Percentiles rank a stretch among this genome's conserved stretches.
Conservation (phyloP, 2,329 filamentous ascomycete genomes). For the Diaporthe citriasiana region DNA sequence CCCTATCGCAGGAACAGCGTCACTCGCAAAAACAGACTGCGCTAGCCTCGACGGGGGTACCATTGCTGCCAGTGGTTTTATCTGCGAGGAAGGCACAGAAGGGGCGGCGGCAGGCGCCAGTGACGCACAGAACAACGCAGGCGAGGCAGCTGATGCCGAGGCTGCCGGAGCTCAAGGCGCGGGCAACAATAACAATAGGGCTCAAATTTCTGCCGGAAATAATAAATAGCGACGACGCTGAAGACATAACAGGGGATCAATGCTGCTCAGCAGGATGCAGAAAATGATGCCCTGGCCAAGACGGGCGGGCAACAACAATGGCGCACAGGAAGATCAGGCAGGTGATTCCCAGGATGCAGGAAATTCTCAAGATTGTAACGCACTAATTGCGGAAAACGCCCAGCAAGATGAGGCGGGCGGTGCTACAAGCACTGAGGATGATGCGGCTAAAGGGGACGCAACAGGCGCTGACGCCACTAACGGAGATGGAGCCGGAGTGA, state of each 20-base stretch:
- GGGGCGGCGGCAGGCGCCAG: too few relatives aligned
- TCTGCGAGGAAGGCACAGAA: too few relatives aligned
- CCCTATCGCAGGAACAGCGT: too few relatives aligned
- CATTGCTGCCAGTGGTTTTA: too few relatives aligned
- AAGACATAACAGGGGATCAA: neutral
- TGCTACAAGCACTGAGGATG: too few relatives aligned
- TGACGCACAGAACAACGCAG: neutral
- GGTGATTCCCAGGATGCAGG: too few relatives aligned
- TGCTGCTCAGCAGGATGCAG: neutral
- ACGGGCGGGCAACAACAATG: neutral
- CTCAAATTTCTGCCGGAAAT: neutral
- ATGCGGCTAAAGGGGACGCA: too few relatives aligned
- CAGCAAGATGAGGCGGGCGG: neutral
- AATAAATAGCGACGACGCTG: neutral
- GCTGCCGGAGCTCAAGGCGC: neutral
- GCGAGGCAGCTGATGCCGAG: neutral
- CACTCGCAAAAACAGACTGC: too few relatives aligned
- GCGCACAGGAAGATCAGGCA: too few relatives aligned
- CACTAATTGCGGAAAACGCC: neutral
- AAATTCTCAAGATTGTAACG: too few relatives aligned
- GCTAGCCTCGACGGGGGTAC: too few relatives aligned
- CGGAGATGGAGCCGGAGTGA: neutral
- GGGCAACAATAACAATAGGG: neutral
- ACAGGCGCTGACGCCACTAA: too few relatives aligned
- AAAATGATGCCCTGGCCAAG: neutral